Conservation (phyloP, 352 stramenopile species). For the Phytophthora cactorum region DNA sequence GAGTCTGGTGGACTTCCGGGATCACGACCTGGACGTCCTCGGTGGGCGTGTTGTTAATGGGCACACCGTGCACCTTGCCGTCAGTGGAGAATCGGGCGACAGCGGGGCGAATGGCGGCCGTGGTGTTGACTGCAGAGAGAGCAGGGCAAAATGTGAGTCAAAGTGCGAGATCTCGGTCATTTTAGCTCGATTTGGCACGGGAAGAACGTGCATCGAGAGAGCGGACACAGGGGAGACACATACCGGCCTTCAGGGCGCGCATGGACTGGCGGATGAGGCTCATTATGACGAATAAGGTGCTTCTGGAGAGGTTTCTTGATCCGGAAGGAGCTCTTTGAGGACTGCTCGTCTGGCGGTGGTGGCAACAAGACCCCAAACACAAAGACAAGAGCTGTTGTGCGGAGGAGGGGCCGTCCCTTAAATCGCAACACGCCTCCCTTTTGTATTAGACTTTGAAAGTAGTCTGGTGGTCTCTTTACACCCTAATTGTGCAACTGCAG, state of each 20-base stretch:
- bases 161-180: constrained; percentile 5
- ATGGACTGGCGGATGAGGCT: constrained; percentile 85
- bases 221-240: constrained; percentile 26
- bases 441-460: constrained; percentile 4
- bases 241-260: constrained; percentile 81
- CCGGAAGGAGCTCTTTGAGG: constrained; percentile 40
- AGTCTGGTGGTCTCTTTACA: constrained; percentile 23
- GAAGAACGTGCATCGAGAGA: constrained; percentile 3
- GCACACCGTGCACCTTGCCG: constrained; percentile 40
- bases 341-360: constrained; percentile 35
- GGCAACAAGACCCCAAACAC: constrained; percentile 27
- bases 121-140: constrained; percentile 51
- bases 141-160: constrained; percentile 5
- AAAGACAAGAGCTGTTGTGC: constrained; percentile 41
- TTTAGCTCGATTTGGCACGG: background rate
- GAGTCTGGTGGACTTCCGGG: constrained; percentile 78
- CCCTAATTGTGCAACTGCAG: constrained; percentile 21
- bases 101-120: constrained; percentile 57
- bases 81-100: constrained; percentile 62
- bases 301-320: constrained; percentile 30
- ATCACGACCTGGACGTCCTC: constrained; percentile 84
- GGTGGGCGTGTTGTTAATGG: constrained; percentile 45
- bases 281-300: constrained; percentile 43
- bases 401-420: constrained; percentile 30
- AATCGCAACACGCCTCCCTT: constrained; percentile 7